Evolutionary conservation across 1,284 basidiomycete species (phyloP), one percentile per base, ranked within the genome.

Genomic region (Flammula alnicola): DNA sequence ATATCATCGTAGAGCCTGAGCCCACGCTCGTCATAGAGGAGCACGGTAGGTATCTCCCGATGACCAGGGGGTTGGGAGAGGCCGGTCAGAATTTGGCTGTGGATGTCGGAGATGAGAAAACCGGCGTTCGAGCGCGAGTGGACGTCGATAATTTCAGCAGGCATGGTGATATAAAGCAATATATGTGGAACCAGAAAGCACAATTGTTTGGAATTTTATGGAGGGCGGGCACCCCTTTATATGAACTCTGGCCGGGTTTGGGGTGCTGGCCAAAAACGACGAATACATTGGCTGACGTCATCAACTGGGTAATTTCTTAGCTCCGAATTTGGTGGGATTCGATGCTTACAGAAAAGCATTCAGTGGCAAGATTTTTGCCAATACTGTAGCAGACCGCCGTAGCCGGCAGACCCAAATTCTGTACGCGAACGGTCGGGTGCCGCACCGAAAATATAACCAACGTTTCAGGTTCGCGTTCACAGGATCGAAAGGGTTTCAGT

Each of bases 1-100:
- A 96, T 91, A 44, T 81, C 77, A 71, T 94, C 92, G 71, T 93
- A 95, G 12, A 94, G 74, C 60, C 81, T 77, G 46, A 98, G 75
- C 2, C 95, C 95, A 20, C 73, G 77, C 65, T 95, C 91, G 60
- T 95, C 86, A 69, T 97, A 97, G 8, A 97, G 78, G 11, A 97
- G 80, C 63, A 93, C 76, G 0, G 93, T 96, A 4, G 95, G 93
- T 9, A 98, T 71, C 12, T 79, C 78, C 65, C 86, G 88, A 55
- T 79, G 68, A 45, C 80, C 80, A 2, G 60, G 49, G 3, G 84
- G 77, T 19, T 72, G 75, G 43, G 68, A 69, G 14, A 92, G 76
- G 6, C 88, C 86, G 25, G 67, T 66, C 31, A 80, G 37, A 41
- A 91, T 77, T 37, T 81, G 67, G 33, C 73, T 63, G 17, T 70